Conservation (phyloP, 2,329 filamentous ascomycete genomes). For the Gliomastix tumulicola region DNA sequence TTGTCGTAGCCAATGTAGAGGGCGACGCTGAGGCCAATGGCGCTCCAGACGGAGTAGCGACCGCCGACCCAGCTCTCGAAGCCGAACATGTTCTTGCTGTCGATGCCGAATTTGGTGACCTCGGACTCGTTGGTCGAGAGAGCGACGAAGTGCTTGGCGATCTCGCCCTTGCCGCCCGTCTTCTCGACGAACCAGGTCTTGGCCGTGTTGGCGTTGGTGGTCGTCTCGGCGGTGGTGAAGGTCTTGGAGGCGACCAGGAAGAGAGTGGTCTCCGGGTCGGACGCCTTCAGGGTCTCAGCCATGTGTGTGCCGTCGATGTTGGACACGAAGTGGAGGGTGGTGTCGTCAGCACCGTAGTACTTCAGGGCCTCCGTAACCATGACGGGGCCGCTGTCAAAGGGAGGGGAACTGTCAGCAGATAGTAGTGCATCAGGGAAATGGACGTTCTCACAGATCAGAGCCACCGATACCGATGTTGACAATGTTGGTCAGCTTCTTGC, state of each 20-base stretch:
- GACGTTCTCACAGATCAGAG: constrained; percentile 77
- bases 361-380: constrained; percentile 99
- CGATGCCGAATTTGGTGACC: constrained; percentile 98
- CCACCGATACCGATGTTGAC: constrained; percentile 98
- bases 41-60: constrained; percentile 97
- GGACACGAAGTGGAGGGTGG: constrained; percentile 95
- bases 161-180: constrained; percentile 68
- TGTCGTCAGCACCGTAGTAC: constrained; percentile 78
- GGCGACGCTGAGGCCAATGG: constrained; percentile 89
- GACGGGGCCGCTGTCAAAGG: constrained; percentile 72
- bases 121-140: constrained; percentile 93
- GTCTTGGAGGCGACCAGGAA: constrained; percentile 99
- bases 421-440: not conserved
- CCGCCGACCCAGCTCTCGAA: constrained; percentile 99
- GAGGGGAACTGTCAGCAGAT: constrained; percentile 7
- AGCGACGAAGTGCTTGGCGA: constrained; percentile 98
- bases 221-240: constrained; percentile 97
- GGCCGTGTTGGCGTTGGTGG: constrained; percentile 93
- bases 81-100: constrained; percentile 99
- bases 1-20: constrained; percentile 96
- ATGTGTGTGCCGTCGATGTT: constrained; percentile 99
- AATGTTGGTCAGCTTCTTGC: constrained; percentile 95
- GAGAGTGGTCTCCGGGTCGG: constrained; percentile 95
- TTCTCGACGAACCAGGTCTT: constrained; percentile 95
- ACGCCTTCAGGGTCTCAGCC: constrained; percentile 80